These are phyloP conservation scores for Metschnikowia chrysomelidarum DNA, from an alignment of 805 yeast species.

Conservation along the genomic window DNA sequence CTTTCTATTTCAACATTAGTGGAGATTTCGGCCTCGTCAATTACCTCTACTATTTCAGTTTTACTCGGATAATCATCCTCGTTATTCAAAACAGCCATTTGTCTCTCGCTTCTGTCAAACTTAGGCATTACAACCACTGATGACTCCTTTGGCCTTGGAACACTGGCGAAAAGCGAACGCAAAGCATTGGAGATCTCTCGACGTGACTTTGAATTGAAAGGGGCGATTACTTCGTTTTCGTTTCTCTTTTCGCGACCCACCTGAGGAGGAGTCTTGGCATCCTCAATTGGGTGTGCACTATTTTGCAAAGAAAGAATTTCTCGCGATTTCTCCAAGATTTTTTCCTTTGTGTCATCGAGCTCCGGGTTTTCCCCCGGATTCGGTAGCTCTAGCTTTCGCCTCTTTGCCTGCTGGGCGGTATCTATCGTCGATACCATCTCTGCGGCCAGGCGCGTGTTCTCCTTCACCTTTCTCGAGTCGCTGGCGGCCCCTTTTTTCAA, in stretches of 20 bases:
- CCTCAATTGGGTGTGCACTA: too few species aligned
- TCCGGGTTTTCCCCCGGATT: constrained; percentile 16
- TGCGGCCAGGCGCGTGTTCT: constrained; percentile 23
- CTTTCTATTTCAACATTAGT: constrained; percentile 4
- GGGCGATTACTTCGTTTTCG: too few species aligned
- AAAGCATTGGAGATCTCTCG: constrained; percentile 3
- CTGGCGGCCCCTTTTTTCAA: constrained; percentile 21
- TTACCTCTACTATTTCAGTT: too few species aligned
- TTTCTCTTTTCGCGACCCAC: too few species aligned
- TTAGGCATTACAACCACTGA: constrained; percentile 35
- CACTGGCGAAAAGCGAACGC: constrained; percentile 8
- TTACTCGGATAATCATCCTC: too few species aligned
- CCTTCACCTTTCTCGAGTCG: constrained; percentile 19
- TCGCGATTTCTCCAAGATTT: constrained; percentile 31
- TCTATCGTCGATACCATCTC: constrained; percentile 20
- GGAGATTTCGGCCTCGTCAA: neutral
- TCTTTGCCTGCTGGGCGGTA: constrained; percentile 23
- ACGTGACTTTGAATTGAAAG: too few species aligned
- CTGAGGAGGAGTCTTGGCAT: too few species aligned
- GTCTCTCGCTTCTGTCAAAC: constrained; percentile 23
- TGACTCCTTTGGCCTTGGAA: constrained; percentile 42
- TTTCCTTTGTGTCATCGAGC: constrained; percentile 28
- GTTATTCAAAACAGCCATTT: neutral
- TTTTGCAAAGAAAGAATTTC: constrained; percentile 27
- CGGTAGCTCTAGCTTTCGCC: constrained; percentile 29